These are phyloP conservation scores for Cucurbita moschata DNA, from an alignment of 306 rosid species.

Conservation along the genomic window DNA sequence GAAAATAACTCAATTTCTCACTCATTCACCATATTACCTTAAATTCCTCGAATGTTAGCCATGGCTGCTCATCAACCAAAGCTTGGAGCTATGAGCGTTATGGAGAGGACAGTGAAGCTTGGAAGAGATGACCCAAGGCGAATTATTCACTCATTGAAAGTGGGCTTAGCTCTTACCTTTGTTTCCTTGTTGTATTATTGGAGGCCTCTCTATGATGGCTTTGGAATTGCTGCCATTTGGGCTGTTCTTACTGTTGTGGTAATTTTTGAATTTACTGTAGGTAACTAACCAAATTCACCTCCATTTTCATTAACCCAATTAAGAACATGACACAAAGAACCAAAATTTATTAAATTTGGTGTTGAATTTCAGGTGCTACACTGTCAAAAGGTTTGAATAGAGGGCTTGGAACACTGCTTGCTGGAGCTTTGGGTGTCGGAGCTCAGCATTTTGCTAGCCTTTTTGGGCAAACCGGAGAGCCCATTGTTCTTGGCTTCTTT, in stretches of 20 bases:
- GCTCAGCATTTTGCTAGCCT: constrained; percentile 48
- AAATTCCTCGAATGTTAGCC: neutral
- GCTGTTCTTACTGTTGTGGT: constrained; percentile 84
- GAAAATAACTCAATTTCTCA: neutral
- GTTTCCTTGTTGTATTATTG: constrained; percentile 64
- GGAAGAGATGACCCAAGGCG: constrained; percentile 82
- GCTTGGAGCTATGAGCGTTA: neutral
- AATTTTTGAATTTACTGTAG: constrained; percentile 72
- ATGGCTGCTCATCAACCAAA: neutral
- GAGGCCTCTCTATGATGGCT: constrained; percentile 64
- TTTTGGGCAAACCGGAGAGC: constrained; percentile 47
- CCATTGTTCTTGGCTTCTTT: constrained; percentile 49
- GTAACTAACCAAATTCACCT: constrained; percentile 13
- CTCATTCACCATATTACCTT: neutral
- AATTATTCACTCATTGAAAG: constrained; percentile 74
- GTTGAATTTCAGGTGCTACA: constrained; percentile 52
- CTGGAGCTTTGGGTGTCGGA: constrained; percentile 75
- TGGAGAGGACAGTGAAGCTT: constrained; percentile 31
- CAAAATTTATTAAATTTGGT: neutral
- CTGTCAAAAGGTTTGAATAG: constrained; percentile 62
- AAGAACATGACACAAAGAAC: too few species aligned
- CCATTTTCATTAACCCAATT: too few species aligned
- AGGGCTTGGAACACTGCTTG: constrained; percentile 63
- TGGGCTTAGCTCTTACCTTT: constrained; percentile 81
- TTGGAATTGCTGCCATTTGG: constrained; percentile 88